A percentile compares a stretch with the other conserved stretches of the same genome.
Conservation (phyloP, 495 filamentous ascomycete genomes). For the Lasiosphaeria hispida region DNA sequence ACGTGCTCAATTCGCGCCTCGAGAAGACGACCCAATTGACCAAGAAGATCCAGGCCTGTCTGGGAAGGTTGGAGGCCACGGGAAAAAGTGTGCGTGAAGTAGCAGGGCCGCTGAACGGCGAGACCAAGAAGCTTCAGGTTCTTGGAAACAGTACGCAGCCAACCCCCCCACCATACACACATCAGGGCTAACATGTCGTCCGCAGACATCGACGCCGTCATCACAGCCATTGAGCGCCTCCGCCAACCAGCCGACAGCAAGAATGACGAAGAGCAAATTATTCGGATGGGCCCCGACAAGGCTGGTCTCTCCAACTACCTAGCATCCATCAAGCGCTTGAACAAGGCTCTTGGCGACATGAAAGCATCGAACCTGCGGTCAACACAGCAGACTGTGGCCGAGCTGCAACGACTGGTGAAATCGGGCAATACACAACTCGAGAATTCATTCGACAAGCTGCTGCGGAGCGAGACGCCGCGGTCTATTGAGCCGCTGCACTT, state of each 20-base stretch:
- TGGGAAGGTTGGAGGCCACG: slow-evolving; percentile 78
- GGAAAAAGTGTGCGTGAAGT: slow-evolving; percentile 88
- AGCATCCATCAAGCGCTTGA: slow-evolving; percentile 81
- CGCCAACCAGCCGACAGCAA: slow-evolving; percentile 85
- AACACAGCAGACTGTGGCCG: slow-evolving; percentile 83
- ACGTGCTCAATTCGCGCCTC: slow-evolving; percentile 62
- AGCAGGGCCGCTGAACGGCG: slow-evolving; percentile 88
- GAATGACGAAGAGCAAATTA: slow-evolving; percentile 84
- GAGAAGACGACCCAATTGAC: slow-evolving; percentile 70
- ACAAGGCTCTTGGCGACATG: slow-evolving; percentile 75
- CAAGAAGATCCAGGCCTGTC: slow-evolving; percentile 88
- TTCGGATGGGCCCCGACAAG: slow-evolving; percentile 78
- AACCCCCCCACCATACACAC: not conserved
- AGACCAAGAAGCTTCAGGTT: slow-evolving; percentile 82
- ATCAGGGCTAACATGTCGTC: not conserved
- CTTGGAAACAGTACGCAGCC: slow-evolving; percentile 66
- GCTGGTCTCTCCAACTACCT: slow-evolving; percentile 83
- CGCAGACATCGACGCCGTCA: slow-evolving; percentile 77
- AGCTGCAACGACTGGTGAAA: slow-evolving; percentile 73
- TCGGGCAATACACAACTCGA: slow-evolving; percentile 79
- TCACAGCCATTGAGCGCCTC: slow-evolving; percentile 81
- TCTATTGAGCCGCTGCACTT: slow-evolving; percentile 88
- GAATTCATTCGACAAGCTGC: slow-evolving; percentile 69
- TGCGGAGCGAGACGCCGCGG: slow-evolving; percentile 65
- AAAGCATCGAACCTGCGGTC: slow-evolving; percentile 82